These are phyloP conservation scores for Fusarium sp. DNA, from an alignment of 2,329 filamentous ascomycete species.

Conservation along the genomic window DNA sequence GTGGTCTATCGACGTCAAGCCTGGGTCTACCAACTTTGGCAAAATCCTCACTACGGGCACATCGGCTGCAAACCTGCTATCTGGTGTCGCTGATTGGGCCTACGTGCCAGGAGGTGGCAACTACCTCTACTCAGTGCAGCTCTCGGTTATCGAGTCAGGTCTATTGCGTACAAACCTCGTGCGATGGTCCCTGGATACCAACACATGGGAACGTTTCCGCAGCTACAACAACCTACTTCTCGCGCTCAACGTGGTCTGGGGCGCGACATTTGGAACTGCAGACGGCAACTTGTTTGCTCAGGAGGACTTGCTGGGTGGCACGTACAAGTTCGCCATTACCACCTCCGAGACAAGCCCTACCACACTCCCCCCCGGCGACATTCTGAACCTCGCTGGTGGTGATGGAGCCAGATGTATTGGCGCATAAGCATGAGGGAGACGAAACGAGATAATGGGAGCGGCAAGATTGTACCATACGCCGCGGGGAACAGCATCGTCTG, in stretches of 20 bases:
- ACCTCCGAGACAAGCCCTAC: neutral
- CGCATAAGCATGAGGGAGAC: neutral
- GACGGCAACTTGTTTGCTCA: conserved; percentile 20
- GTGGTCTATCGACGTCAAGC: conserved; percentile 33
- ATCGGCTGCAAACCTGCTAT: accelerated
- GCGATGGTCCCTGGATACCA: conserved; percentile 4
- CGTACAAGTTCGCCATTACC: conserved; percentile 23
- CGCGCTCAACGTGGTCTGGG: conserved; percentile 23
- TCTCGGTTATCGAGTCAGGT: neutral
- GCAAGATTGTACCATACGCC: conserved; percentile 34
- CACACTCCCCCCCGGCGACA: neutral
- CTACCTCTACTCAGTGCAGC: conserved; percentile 36
- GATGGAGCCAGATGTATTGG: conserved; percentile 36
- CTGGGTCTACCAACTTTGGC: conserved; percentile 6
- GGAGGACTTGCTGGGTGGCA: conserved; percentile 14
- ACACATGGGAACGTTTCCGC: conserved; percentile 12
- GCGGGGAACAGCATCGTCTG: conserved; percentile 23
- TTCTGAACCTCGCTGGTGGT: conserved; percentile 20
- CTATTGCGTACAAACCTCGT: conserved; percentile 26
- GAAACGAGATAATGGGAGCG: conserved; percentile 1
- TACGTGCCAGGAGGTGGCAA: conserved; percentile 36
- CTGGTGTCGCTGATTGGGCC: conserved; percentile 30
- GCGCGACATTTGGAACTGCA: neutral
- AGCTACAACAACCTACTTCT: neutral
- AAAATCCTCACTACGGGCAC: neutral